These are phyloP conservation scores for Thymus quinquecostatus DNA, from an alignment of 257 asterid species.

Conservation along the genomic window DNA sequence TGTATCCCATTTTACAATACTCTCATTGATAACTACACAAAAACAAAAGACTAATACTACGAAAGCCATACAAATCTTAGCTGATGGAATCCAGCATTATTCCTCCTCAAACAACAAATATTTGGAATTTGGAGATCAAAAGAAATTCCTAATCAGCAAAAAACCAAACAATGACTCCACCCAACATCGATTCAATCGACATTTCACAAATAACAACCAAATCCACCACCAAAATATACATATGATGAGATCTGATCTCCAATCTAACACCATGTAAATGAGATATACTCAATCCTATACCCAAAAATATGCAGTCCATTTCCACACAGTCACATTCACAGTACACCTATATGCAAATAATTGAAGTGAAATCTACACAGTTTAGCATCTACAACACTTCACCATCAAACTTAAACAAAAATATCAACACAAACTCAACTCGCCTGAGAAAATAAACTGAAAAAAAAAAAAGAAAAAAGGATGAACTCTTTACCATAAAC, in stretches of 20 bases:
- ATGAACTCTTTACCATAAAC: slow-evolving; percentile 56
- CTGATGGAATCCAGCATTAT: background rate
- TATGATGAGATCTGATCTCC: background rate
- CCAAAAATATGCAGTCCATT: background rate
- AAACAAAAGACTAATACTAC: background rate
- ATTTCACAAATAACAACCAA: background rate
- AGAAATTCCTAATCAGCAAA: background rate
- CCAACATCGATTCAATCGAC: slow-evolving; percentile 14
- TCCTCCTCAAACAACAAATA: slow-evolving; percentile 20
- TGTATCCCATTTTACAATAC: background rate
- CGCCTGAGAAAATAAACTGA: background rate
- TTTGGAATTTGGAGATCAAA: background rate
- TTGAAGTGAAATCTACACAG: background rate
- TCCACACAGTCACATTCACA: background rate
- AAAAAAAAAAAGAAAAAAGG: background rate
- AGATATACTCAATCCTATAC: background rate
- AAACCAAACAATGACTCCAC: background rate
- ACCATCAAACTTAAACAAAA: background rate
- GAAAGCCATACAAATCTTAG: background rate
- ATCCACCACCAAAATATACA: background rate
- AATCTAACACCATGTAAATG: background rate
- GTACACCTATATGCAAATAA: background rate
- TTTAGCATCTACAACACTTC: background rate
- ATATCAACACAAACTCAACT: background rate
- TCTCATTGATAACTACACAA: background rate